phyloP scores from a whole-genome alignment of 192 early-diverging fungal species.

The Obelidium mucronatum region DNA sequence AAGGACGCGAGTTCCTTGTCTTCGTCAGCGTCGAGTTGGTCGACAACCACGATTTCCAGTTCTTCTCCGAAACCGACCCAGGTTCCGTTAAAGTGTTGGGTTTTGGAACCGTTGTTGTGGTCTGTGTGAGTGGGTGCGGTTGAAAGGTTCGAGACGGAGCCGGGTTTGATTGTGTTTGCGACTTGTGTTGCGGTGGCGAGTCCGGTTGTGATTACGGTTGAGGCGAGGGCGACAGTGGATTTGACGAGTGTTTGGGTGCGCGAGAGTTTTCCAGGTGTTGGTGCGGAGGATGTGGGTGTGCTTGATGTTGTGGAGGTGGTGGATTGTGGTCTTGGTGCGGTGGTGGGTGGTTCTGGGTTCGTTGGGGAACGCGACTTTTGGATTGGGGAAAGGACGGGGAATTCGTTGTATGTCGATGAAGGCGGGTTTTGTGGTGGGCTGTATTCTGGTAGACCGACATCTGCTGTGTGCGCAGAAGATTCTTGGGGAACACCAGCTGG shows the following conservation, averaged over 20 bases:
- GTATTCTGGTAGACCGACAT: not conserved
- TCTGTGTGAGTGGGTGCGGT: not conserved
- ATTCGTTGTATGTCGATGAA: too few species aligned
- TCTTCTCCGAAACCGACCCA: conserved; percentile 30
- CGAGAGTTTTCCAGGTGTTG: not conserved
- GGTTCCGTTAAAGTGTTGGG: conserved; percentile 2
- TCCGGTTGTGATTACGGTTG: not conserved
- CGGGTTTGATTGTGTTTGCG: not conserved
- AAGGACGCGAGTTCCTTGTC: not conserved
- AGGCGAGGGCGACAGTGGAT: not conserved
- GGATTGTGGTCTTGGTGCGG: not conserved
- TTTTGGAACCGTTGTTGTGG: conserved; percentile 11
- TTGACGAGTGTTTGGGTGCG: not conserved
- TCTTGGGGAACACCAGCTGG: not conserved
- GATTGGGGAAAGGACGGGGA: too few species aligned
- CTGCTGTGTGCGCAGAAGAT: not conserved
- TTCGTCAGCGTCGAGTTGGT: conserved; percentile 12
- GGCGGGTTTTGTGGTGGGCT: too few species aligned
- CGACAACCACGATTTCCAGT: conserved; percentile 12
- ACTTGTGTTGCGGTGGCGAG: not conserved
- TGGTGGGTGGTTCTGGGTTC: not conserved
- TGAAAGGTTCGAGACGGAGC: not conserved
- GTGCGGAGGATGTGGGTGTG: too few species aligned
- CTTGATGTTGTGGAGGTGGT: not conserved
- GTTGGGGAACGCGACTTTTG: not conserved